Percentiles rank a stretch among this genome's conserved stretches.
These are phyloP conservation scores for Termitomyces sp. DNA, from an alignment of 768 basidiomycete genomes.

Conservation along the genomic window DNA sequence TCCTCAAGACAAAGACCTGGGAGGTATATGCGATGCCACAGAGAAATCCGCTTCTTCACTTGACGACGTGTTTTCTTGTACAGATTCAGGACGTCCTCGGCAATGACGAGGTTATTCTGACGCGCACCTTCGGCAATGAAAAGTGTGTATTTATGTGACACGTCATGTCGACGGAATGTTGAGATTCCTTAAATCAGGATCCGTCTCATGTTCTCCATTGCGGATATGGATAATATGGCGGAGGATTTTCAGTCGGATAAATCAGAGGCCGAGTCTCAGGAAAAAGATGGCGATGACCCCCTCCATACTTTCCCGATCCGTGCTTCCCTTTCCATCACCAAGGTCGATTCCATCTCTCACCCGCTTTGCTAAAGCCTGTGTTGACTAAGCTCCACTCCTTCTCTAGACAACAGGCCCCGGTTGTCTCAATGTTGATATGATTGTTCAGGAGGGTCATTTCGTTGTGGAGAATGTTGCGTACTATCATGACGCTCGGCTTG, in stretches of 20 bases:
- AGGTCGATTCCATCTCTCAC: conserved; percentile 38
- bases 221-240: conserved; percentile 63
- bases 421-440: conserved; percentile 73
- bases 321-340: conserved; percentile 77
- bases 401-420: conserved; percentile 48
- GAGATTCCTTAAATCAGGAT: conserved; percentile 45
- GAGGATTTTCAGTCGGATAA: conserved; percentile 24
- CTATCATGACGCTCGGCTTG: conserved; percentile 70
- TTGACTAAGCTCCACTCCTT: neutral
- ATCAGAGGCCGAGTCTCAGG: conserved; percentile 20
- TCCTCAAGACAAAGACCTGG: conserved; percentile 77
- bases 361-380: neutral
- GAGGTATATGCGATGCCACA: conserved; percentile 37
- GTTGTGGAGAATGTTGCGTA: conserved; percentile 86
- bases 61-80: neutral
- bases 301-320: conserved; percentile 64
- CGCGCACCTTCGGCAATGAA: conserved; percentile 89
- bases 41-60: neutral
- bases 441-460: conserved; percentile 75
- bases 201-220: conserved; percentile 88
- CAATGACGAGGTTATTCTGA: conserved; percentile 76
- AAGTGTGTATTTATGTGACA: conserved; percentile 43
- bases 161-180: neutral
- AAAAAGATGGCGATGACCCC: conserved; percentile 21
- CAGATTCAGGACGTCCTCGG: conserved; percentile 68